Conservation (phyloP, 1,139 yeast genomes). For the Meyerozyma sp. region DNA sequence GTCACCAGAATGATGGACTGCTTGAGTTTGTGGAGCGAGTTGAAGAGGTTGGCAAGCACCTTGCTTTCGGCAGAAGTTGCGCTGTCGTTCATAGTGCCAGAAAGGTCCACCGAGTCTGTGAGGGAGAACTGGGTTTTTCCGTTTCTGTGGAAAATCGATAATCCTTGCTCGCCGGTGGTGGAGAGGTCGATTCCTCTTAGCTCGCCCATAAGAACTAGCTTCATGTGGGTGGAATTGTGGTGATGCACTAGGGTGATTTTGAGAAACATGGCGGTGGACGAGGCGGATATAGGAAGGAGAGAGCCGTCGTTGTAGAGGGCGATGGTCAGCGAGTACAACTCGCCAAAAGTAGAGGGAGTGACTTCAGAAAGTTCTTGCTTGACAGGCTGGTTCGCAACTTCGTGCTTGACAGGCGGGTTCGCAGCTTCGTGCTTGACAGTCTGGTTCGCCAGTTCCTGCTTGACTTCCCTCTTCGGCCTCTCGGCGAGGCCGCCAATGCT, state of each 20-base stretch:
- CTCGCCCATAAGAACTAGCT: slow-evolving; percentile 25
- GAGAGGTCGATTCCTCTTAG: slow-evolving; percentile 7
- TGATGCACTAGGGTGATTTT: slow-evolving; percentile 22
- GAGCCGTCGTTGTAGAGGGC: slow-evolving; percentile 29
- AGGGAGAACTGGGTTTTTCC: background rate
- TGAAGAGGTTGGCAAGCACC: slow-evolving; percentile 23
- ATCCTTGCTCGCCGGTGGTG: background rate
- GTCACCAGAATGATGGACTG: slow-evolving; percentile 29
- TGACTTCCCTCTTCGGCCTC: no score
- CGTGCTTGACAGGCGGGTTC: no score
- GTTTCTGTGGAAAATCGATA: background rate
- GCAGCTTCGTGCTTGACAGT: no score
- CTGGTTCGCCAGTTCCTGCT: no score
- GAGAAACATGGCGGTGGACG: slow-evolving; percentile 32
- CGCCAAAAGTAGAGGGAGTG: no score
- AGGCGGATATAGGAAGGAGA: slow-evolving; percentile 30
- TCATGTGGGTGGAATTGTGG: slow-evolving; percentile 20
- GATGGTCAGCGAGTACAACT: slow-evolving; percentile 24
- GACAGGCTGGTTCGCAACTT: no score
- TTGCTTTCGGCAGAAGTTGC: slow-evolving; percentile 3
- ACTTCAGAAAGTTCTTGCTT: no score
- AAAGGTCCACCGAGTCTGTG: background rate
- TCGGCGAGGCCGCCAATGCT: background rate
- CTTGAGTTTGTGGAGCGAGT: slow-evolving; percentile 26
- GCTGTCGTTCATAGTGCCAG: background rate